Percentiles rank a stretch among this genome's conserved stretches.
These are phyloP conservation scores for Trichoderma harzianum DNA, from an alignment of 2,329 filamentous ascomycete genomes.

Conservation along the genomic window DNA sequence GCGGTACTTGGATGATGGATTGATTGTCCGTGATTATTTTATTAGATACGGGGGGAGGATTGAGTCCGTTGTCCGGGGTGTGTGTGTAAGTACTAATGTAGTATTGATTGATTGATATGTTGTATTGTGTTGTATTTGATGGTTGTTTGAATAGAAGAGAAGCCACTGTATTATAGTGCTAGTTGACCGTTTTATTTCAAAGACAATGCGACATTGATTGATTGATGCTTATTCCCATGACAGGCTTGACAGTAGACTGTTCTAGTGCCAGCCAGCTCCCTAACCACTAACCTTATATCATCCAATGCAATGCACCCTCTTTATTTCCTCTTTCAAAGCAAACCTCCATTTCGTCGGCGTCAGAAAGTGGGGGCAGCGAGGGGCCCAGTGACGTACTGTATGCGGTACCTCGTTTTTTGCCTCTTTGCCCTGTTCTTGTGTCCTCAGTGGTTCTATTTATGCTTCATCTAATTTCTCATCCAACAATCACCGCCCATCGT, in stretches of 20 bases:
- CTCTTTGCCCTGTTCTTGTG: background rate
- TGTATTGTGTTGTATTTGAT: no score
- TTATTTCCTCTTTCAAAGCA: background rate
- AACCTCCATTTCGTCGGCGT: background rate
- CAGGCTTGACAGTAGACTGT: no score
- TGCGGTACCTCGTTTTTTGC: background rate
- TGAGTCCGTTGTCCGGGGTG: background rate
- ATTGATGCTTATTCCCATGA: no score
- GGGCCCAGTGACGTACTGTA: slow-evolving; percentile 1
- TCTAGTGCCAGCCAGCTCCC: no score
- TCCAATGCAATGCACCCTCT: background rate
- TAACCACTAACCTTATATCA: background rate
- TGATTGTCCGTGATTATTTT: background rate
- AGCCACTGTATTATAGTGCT: no score
- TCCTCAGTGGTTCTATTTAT: background rate
- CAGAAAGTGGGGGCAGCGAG: background rate
- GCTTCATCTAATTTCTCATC: background rate
- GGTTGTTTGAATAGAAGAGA: no score
- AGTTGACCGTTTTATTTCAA: no score
- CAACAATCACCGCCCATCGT: background rate
- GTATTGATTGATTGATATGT: no score
- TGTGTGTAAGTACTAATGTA: background rate
- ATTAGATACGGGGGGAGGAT: background rate
- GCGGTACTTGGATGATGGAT: background rate
- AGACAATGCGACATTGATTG: no score